phyloP scores from a whole-genome alignment of 805 yeast genomes.

The Candida suzukii region DNA sequence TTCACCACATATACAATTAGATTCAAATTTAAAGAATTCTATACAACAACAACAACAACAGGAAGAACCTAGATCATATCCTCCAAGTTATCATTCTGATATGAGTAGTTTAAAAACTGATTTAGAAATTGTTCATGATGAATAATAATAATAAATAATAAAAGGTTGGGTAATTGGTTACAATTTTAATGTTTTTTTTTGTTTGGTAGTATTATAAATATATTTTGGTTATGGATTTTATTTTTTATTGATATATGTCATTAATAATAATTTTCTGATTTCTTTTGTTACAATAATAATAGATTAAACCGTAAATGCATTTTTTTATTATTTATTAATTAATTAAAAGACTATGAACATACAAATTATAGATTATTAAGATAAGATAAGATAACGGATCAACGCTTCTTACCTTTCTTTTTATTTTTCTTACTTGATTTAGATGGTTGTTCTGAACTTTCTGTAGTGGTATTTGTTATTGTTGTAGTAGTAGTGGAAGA shows the following conservation, averaged over 20 bases:
- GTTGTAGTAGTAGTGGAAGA: not conserved
- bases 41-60: too few relatives aligned
- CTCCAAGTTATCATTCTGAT: slow-evolving; percentile 22
- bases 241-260: too few relatives aligned
- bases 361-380: not conserved
- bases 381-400: not conserved
- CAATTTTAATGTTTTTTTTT: too few relatives aligned
- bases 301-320: too few relatives aligned
- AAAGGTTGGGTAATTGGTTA: not conserved
- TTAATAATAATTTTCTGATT: too few relatives aligned
- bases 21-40: too few relatives aligned
- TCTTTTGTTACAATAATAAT: too few relatives aligned
- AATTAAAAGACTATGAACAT: too few relatives aligned
- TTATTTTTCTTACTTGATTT: slow-evolving; percentile 4
- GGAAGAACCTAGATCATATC: slow-evolving; percentile 18
- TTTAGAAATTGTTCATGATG: slow-evolving; percentile 2
- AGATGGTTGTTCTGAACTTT: not conserved
- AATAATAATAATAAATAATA: not conserved
- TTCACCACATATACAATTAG: not conserved
- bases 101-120: not conserved
- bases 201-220: too few relatives aligned
- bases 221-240: not conserved
- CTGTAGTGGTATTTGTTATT: not conserved
- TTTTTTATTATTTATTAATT: too few relatives aligned
- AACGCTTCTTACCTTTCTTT: slow-evolving; percentile 9